These are phyloP conservation scores for Saposhnikovia divaricata DNA, from an alignment of 129 eudicot genomes.

Conservation along the genomic window DNA sequence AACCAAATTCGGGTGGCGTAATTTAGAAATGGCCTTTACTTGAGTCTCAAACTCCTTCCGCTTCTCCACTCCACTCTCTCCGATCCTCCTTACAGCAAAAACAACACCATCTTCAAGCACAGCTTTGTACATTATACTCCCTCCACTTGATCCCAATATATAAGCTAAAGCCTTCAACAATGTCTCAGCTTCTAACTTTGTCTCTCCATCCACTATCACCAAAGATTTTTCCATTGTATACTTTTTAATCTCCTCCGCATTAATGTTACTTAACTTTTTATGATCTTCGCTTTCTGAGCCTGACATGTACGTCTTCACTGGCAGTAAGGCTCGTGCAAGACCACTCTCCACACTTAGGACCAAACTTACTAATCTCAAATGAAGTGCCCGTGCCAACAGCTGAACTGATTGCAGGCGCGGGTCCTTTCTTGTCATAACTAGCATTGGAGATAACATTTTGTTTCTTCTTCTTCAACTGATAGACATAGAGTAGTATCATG, in stretches of 20 bases:
- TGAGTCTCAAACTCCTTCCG: conserved; percentile 59
- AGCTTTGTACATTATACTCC: conserved; percentile 78
- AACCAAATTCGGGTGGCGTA: conserved; percentile 65
- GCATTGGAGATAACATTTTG: conserved; percentile 9
- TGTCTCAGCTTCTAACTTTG: conserved; percentile 68
- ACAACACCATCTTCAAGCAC: conserved; percentile 56
- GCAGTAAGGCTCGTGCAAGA: conserved; percentile 25
- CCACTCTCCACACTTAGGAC: conserved; percentile 18
- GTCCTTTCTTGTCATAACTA: conserved; percentile 15
- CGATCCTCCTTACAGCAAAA: conserved; percentile 79
- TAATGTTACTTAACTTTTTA: background rate
- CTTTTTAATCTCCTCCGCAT: conserved; percentile 12
- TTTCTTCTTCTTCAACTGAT: conserved; percentile 38
- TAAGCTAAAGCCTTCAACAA: conserved; percentile 75
- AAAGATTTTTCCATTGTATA: conserved; percentile 23
- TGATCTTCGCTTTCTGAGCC: conserved; percentile 32
- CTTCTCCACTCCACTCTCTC: conserved; percentile 44
- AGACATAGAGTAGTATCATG: conserved; percentile 32
- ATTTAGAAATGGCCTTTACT: conserved; percentile 45
- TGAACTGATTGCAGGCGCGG: background rate
- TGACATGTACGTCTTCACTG: conserved; percentile 42
- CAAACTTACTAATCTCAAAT: conserved; percentile 9
- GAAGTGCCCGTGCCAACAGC: background rate
- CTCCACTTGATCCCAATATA: conserved; percentile 66
- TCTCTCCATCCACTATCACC: conserved; percentile 87